A percentile compares a stretch with the other conserved stretches of the same genome.
Conservation (phyloP, 331 rosid genomes). For the Phaseolus coccineus region DNA sequence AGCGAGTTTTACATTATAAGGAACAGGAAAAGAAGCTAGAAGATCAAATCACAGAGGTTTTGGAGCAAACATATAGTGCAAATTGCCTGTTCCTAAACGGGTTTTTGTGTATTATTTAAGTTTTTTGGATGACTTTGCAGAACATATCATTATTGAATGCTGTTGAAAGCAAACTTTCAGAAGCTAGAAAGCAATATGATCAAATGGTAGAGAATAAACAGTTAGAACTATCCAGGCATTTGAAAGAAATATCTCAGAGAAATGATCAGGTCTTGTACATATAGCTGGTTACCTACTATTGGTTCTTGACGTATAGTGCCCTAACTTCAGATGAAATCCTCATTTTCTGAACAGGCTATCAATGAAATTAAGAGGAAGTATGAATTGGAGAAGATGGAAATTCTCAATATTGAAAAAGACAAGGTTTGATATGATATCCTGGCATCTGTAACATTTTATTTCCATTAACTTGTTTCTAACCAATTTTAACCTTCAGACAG, state of each 20-base stretch:
- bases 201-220: slow-evolving; percentile 82
- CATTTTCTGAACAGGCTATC: slow-evolving; percentile 70
- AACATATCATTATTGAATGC: slow-evolving; percentile 60
- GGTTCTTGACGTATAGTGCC: slow-evolving; percentile 34
- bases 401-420: slow-evolving; percentile 75
- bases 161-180: slow-evolving; percentile 74
- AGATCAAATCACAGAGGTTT: slow-evolving; percentile 76
- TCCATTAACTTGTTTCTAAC: slow-evolving; percentile 49
- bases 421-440: slow-evolving; percentile 67
- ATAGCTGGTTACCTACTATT: slow-evolving; percentile 37
- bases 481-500: slow-evolving; percentile 65
- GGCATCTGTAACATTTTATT: slow-evolving; percentile 37
- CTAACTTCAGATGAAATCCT: slow-evolving; percentile 45
- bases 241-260: slow-evolving; percentile 91
- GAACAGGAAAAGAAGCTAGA: slow-evolving; percentile 80
- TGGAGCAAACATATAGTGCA: slow-evolving; percentile 39
- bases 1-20: slow-evolving; percentile 57
- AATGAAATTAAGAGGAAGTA: slow-evolving; percentile 86
- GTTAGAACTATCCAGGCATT: slow-evolving; percentile 82
- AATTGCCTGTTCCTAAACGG: slow-evolving; percentile 26
- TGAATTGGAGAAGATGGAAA: slow-evolving; percentile 87
- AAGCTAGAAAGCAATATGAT: slow-evolving; percentile 80
- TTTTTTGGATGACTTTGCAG: slow-evolving; percentile 60
- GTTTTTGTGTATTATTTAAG: slow-evolving; percentile 22
- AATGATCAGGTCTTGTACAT: slow-evolving; percentile 80